Conservation (phyloP, 2,329 filamentous ascomycete species). For the Fusarium foetens region DNA sequence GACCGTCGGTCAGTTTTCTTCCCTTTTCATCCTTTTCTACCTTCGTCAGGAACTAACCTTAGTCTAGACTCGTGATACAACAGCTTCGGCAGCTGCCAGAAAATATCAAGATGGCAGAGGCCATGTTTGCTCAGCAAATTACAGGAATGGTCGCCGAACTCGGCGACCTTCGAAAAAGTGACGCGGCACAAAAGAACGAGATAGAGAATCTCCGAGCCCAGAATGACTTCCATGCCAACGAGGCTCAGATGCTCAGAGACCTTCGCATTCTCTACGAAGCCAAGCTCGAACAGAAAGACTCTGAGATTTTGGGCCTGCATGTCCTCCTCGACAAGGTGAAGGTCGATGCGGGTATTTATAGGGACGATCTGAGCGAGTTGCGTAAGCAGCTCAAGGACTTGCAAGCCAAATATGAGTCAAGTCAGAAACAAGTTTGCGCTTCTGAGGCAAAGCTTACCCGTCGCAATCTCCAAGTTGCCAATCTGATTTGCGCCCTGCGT, state of each 20-base stretch:
- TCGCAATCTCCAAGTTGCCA: neutral
- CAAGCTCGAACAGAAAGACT: neutral
- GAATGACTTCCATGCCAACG: neutral
- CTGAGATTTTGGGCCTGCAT: neutral
- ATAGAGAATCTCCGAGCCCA: neutral
- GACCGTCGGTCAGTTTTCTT: neutral
- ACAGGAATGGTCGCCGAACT: neutral
- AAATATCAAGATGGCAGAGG: neutral
- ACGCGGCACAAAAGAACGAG: neutral
- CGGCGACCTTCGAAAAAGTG: neutral
- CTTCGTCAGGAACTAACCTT: neutral
- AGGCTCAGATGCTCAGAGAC: neutral
- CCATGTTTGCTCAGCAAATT: neutral
- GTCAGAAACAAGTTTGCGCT: neutral
- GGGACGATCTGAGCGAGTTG: neutral
- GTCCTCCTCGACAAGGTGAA: neutral
- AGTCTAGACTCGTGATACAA: neutral
- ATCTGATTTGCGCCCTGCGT: slow-evolving; percentile 4
- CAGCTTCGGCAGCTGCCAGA: neutral
- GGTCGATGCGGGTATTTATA: neutral
- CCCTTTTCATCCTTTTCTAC: neutral
- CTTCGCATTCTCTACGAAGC: neutral
- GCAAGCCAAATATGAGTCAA: neutral
- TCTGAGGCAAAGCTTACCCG: neutral
- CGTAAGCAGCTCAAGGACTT: neutral